These are phyloP conservation scores for Deakozyma indianensis DNA, from an alignment of 805 yeast species.

Conservation along the genomic window DNA sequence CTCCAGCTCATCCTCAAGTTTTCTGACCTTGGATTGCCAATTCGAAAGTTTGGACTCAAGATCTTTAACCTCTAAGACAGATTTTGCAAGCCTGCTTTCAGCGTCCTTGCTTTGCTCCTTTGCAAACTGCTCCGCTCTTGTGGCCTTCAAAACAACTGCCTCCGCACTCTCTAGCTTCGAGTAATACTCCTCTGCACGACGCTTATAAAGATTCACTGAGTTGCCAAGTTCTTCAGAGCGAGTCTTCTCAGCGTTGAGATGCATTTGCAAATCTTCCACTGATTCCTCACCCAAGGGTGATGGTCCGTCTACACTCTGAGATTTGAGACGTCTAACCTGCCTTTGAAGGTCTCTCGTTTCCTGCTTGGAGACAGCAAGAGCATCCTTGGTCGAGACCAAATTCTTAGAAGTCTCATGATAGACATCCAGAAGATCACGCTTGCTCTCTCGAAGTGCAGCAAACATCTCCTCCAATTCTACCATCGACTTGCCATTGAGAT, in stretches of 20 bases:
- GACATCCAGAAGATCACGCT: slow-evolving; percentile 12
- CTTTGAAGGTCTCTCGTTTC: slow-evolving; percentile 12
- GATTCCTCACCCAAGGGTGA: neutral
- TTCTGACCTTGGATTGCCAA: slow-evolving; percentile 34
- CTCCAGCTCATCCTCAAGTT: slow-evolving; percentile 40
- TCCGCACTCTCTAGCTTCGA: slow-evolving; percentile 68
- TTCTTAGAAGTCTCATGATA: slow-evolving; percentile 16
- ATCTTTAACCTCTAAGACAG: slow-evolving; percentile 36
- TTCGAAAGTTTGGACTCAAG: slow-evolving; percentile 39
- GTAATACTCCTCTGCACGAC: slow-evolving; percentile 60
- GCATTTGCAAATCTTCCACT: slow-evolving; percentile 33
- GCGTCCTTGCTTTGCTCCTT: slow-evolving; percentile 39
- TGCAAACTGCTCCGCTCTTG: slow-evolving; percentile 44
- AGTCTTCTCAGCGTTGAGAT: slow-evolving; percentile 39
- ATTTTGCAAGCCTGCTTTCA: slow-evolving; percentile 29
- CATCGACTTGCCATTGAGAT: slow-evolving; percentile 5
- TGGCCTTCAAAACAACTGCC: slow-evolving; percentile 47
- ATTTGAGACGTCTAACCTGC: slow-evolving; percentile 4
- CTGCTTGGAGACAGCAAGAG: slow-evolving; percentile 13
- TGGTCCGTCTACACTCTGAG: neutral
- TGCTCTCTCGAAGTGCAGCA: slow-evolving; percentile 7
- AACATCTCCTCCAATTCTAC: slow-evolving; percentile 10
- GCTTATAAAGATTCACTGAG: slow-evolving; percentile 46
- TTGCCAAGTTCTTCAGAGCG: slow-evolving; percentile 42
- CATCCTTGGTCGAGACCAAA: slow-evolving; percentile 11